phyloP scores from a whole-genome alignment of 2,329 filamentous ascomycete species.

The Exophiala aquamarina region DNA sequence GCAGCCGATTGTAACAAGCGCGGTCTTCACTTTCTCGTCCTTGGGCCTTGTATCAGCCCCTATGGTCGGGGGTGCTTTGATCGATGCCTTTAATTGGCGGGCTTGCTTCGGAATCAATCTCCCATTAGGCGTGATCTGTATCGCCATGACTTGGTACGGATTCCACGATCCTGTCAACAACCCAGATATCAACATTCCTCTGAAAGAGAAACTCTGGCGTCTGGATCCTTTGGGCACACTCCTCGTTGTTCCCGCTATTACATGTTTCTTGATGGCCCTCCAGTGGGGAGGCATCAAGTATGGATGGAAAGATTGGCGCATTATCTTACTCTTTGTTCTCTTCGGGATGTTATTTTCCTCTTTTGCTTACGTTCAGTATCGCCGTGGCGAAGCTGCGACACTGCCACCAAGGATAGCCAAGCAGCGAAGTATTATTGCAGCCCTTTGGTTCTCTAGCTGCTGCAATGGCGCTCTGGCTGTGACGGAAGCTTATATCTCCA shows the following conservation, averaged over 20 bases:
- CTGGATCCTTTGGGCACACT: conserved; percentile 36
- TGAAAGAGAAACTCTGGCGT: conserved; percentile 30
- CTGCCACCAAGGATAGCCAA: conserved; percentile 36
- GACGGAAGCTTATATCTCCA: conserved; percentile 32
- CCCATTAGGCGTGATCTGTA: conserved; percentile 41
- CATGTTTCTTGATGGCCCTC: conserved; percentile 29
- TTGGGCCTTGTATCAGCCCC: conserved; percentile 32
- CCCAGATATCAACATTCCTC: conserved; percentile 17
- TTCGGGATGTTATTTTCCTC: conserved; percentile 30
- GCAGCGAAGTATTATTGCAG: conserved; percentile 26
- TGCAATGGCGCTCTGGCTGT: conserved; percentile 13
- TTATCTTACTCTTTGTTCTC: conserved; percentile 33
- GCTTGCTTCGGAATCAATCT: conserved; percentile 44
- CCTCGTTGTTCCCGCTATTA: conserved; percentile 35
- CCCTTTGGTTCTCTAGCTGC: conserved; percentile 13
- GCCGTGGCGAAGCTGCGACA: conserved; percentile 32
- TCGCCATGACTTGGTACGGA: conserved; percentile 29
- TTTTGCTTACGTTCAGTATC: conserved; percentile 34
- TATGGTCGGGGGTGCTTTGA: conserved; percentile 37
- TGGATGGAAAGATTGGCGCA: conserved; percentile 31
- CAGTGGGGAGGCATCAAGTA: conserved; percentile 39
- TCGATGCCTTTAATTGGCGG: conserved; percentile 35
- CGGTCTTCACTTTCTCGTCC: conserved; percentile 30
- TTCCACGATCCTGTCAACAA: conserved; percentile 22
- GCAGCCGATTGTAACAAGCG: conserved; percentile 30